Evolutionary conservation across 2,329 filamentous ascomycete genomes (phyloP).

Genomic region (Trichoderma sp.): DNA sequence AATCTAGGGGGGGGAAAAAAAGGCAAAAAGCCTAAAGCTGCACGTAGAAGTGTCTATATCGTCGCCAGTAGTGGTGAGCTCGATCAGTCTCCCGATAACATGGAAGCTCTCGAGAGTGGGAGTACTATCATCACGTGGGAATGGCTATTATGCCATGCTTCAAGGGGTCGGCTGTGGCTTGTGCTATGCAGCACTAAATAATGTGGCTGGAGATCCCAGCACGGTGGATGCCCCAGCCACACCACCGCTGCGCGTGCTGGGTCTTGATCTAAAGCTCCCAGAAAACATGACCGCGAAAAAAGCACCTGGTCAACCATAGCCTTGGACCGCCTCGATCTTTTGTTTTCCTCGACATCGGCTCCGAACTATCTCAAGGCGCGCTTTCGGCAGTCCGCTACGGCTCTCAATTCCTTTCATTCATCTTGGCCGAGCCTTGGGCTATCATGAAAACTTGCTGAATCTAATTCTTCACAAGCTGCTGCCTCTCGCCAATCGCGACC

Average conservation of each 20-base stretch:
- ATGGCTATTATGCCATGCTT: neutral
- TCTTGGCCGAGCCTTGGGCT: conserved; percentile 3
- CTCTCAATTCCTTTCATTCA: neutral
- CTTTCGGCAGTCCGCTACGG: neutral
- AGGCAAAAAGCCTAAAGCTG: neutral
- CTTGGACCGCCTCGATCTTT: conserved; percentile 15
- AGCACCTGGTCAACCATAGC: conserved; percentile 16
- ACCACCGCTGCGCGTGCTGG: conserved; percentile 25
- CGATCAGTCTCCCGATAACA: neutral
- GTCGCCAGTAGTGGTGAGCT: neutral
- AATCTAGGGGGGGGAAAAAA: neutral
- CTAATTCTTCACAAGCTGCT: neutral
- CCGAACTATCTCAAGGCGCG: conserved; percentile 10
- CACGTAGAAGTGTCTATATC: neutral
- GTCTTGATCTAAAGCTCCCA: conserved; percentile 13
- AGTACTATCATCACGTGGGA: conserved; percentile 22
- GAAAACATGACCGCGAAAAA: conserved; percentile 26
- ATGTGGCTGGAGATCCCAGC: neutral
- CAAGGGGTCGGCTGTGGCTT: conserved; percentile 2
- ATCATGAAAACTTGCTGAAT: conserved; percentile 25
- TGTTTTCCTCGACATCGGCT: conserved; percentile 7
- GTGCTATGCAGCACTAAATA: neutral
- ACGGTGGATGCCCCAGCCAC: conserved; percentile 14
- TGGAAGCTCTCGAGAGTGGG: conserved; percentile 10
- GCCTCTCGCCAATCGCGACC: conserved; percentile 10